phyloP scores from a whole-genome alignment of 2,329 filamentous ascomycete genomes.

The Neofusicoccum umdonicola region DNA sequence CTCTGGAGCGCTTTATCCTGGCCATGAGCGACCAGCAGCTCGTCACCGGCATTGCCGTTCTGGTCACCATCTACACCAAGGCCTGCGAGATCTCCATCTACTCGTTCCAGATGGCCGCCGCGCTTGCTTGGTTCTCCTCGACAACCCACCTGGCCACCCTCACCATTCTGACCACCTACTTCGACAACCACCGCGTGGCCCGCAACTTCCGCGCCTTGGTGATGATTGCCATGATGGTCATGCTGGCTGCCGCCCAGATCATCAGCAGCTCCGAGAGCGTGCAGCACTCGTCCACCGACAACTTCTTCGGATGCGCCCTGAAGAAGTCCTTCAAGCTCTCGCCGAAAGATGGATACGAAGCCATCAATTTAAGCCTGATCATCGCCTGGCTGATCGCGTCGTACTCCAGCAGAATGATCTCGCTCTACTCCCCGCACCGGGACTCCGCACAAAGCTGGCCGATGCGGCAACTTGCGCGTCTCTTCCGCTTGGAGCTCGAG shows the following conservation, averaged over 20 bases:
- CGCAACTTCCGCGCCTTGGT: background rate
- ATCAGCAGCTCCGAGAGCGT: background rate
- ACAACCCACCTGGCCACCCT: constrained; percentile 27
- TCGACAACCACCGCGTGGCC: constrained; percentile 12
- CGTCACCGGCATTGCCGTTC: constrained; percentile 27
- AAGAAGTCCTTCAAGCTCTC: background rate
- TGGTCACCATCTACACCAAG: constrained; percentile 25
- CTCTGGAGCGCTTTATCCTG: constrained; percentile 25
- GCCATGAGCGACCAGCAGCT: constrained; percentile 29
- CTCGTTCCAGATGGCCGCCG: constrained; percentile 22
- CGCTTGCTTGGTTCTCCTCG: constrained; percentile 27
- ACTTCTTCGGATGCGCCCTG: background rate
- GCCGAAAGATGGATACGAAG: background rate
- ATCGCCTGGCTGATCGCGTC: background rate
- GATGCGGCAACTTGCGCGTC: background rate
- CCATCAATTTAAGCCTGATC: background rate
- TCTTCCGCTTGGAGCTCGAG: background rate
- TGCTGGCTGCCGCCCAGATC: constrained; percentile 11
- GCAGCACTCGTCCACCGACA: background rate
- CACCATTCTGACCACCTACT: constrained; percentile 22
- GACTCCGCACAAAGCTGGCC: background rate
- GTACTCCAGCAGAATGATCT: background rate
- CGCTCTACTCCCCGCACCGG: background rate
- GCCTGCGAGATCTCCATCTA: constrained; percentile 28
- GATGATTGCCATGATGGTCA: constrained; percentile 12